These are phyloP conservation scores for Sporopachydermia lactativora DNA, from an alignment of 805 yeast genomes.

Conservation along the genomic window DNA sequence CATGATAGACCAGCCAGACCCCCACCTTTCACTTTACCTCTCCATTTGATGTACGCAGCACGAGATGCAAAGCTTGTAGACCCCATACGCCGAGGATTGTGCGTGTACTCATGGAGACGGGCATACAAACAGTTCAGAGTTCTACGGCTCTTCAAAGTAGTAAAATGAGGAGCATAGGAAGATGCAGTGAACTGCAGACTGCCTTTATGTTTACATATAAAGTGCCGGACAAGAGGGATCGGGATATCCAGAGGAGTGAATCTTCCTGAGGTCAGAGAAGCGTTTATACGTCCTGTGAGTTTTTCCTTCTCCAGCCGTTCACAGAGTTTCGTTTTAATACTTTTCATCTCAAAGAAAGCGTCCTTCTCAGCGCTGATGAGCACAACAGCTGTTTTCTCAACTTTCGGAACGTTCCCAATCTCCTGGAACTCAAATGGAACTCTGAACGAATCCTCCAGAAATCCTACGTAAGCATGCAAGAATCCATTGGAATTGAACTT, in stretches of 20 bases:
- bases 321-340: conserved; percentile 39
- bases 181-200: conserved; percentile 52
- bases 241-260: conserved; percentile 37
- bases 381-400: conserved; percentile 24
- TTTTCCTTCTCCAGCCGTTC: conserved; percentile 23
- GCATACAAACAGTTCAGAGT: conserved; percentile 16
- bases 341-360: conserved; percentile 63
- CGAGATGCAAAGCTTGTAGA: conserved; percentile 5
- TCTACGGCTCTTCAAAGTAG: conserved; percentile 12
- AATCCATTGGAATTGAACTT: conserved; percentile 83
- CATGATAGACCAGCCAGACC: conserved; percentile 32
- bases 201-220: conserved; percentile 58
- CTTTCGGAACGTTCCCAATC: conserved; percentile 4
- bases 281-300: conserved; percentile 24
- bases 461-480: conserved; percentile 64
- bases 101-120: conserved; percentile 25
- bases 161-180: conserved; percentile 23
- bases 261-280: conserved; percentile 23
- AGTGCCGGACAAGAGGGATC: conserved; percentile 54
- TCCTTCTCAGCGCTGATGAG: conserved; percentile 59
- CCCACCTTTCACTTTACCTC: conserved; percentile 11
- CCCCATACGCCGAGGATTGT: conserved; percentile 11
- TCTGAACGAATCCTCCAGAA: conserved; percentile 26
- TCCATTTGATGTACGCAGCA: conserved; percentile 14
- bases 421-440: not conserved